Conservation (phyloP, 2,329 filamentous ascomycete species). For the Thermoascus crustaceus region DNA sequence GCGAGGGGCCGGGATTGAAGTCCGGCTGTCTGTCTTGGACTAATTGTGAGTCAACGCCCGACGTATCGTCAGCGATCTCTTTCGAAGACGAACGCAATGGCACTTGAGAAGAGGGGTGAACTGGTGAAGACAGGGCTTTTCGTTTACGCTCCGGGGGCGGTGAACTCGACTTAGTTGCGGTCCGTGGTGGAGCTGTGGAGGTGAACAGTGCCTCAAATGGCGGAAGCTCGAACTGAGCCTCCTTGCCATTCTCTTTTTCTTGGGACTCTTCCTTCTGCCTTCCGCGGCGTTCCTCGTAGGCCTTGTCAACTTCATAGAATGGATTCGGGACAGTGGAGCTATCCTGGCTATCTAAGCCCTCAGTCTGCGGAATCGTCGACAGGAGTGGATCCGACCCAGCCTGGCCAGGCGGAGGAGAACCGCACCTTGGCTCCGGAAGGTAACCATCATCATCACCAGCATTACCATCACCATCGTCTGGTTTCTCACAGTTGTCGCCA, state of each 20-base stretch:
- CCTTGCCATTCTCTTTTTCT: not conserved
- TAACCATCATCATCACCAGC: not conserved
- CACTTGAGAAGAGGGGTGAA: slow-evolving; percentile 5
- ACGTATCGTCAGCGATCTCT: too few species aligned
- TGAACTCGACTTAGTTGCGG: slow-evolving; percentile 1
- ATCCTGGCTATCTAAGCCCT: slow-evolving; percentile 5
- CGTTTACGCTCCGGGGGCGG: slow-evolving; percentile 1
- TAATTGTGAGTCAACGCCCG: not conserved
- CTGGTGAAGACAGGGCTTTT: slow-evolving; percentile 5
- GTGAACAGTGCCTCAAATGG: slow-evolving; percentile 6
- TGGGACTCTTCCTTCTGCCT: not conserved
- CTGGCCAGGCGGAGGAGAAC: too few species aligned
- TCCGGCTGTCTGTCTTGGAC: too few species aligned
- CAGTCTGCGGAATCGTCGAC: not conserved
- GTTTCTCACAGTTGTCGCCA: too few species aligned
- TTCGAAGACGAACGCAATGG: too few species aligned
- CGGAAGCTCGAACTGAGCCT: slow-evolving; percentile 1
- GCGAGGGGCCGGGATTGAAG: slow-evolving; percentile 3
- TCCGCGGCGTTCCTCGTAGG: slow-evolving; percentile 9
- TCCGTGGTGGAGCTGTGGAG: slow-evolving; percentile 11
- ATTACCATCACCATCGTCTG: not conserved
- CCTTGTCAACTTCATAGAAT: slow-evolving; percentile 23
- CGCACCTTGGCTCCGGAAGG: too few species aligned
- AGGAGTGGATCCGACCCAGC: too few species aligned
- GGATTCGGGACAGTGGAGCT: slow-evolving; percentile 22